Conservation (phyloP, 2,329 filamentous ascomycete species). For the Anisogramma anomala region DNA sequence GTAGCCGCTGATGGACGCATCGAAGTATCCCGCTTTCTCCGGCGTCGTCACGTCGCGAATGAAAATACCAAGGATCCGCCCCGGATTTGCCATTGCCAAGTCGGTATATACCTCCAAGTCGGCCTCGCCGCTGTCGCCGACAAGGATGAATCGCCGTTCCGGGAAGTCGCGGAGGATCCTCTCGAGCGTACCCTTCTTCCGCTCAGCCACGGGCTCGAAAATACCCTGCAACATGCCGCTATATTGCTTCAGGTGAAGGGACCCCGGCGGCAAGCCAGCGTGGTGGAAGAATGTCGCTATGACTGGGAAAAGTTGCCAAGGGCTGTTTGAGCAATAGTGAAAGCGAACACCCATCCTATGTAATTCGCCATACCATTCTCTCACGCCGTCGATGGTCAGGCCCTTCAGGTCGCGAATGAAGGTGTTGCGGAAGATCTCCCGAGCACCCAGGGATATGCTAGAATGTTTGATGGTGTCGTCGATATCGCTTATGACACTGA, state of each 20-base stretch:
- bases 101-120: constrained; percentile 97
- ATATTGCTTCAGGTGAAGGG: constrained; percentile 92
- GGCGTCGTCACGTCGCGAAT: constrained; percentile 91
- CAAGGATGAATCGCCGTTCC: constrained; percentile 73
- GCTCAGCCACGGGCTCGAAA: constrained; percentile 90
- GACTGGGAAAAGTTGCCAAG: constrained; percentile 93
- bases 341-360: constrained; percentile 71
- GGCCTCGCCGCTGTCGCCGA: constrained; percentile 92
- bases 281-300: constrained; percentile 74
- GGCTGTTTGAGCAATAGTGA: constrained; percentile 98
- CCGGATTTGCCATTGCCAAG: constrained; percentile 72
- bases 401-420: constrained; percentile 80
- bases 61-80: constrained; percentile 74
- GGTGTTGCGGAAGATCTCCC: constrained; percentile 92
- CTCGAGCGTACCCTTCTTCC: constrained; percentile 81
- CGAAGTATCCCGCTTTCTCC: constrained; percentile 64
- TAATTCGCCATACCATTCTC: constrained; percentile 76
- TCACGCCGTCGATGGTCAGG: constrained; percentile 74
- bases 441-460: constrained; percentile 73
- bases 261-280: constrained; percentile 72
- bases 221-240: constrained; percentile 95
- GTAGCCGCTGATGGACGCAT: constrained; percentile 36
- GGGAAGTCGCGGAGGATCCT: constrained; percentile 84
- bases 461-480: constrained; percentile 97
- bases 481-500: constrained; percentile 94